These are phyloP conservation scores for Aspergillus tamarii DNA, from an alignment of 2,329 filamentous ascomycete species.

Conservation along the genomic window DNA sequence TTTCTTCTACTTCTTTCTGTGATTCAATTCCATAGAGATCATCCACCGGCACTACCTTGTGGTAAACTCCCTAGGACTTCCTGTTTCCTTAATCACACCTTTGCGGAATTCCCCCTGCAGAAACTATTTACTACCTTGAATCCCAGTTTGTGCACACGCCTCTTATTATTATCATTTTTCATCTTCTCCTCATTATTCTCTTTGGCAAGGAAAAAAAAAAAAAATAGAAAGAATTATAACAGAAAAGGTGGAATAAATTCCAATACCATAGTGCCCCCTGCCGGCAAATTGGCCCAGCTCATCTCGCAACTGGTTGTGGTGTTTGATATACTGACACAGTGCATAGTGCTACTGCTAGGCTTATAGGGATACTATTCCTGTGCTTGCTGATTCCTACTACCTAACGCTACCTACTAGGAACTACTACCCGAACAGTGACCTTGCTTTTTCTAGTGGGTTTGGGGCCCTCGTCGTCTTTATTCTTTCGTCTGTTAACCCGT, in stretches of 20 bases:
- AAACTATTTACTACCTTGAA: conserved; percentile 9
- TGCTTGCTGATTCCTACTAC: conserved; percentile 18
- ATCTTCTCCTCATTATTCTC: neutral
- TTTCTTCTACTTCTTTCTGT: neutral
- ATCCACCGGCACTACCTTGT: neutral
- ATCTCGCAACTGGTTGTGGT: conserved; percentile 15
- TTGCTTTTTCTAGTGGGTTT: conserved; percentile 8
- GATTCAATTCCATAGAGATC: neutral
- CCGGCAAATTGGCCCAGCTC: conserved; percentile 14
- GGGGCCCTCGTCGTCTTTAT: conserved; percentile 15
- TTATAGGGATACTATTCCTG: conserved; percentile 18
- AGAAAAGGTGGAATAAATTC: conserved; percentile 5
- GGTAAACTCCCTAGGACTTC: neutral
- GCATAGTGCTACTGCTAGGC: conserved; percentile 27
- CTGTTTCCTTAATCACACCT: conserved; percentile 1
- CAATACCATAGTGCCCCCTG: conserved; percentile 10
- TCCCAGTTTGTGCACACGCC: neutral
- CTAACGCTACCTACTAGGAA: conserved; percentile 7
- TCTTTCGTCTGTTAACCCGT: conserved; percentile 10
- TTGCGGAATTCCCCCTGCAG: conserved; percentile 11
- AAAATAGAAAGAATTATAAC: neutral
- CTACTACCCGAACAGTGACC: neutral
- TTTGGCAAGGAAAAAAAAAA: neutral
- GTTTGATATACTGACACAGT: conserved; percentile 25
- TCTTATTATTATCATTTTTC: neutral